Percentiles rank a stretch among this genome's conserved stretches.
Evolutionary conservation across 805 yeast genomes (phyloP).

Genomic region (Lipomyces yamanashiensis): DNA sequence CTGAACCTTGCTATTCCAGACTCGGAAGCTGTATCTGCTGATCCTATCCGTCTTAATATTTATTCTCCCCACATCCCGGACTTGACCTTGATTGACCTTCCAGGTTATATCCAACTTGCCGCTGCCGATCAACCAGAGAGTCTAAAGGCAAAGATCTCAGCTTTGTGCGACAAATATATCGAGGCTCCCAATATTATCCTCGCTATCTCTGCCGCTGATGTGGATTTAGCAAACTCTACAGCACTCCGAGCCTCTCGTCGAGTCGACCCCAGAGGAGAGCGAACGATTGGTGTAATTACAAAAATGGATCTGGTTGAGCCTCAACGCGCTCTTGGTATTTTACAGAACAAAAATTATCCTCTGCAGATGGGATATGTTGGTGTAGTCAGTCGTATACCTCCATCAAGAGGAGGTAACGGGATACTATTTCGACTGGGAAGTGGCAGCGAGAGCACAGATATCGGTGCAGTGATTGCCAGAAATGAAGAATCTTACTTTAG

Average conservation of each 20-base stretch:
- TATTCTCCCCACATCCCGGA: constrained; percentile 92
- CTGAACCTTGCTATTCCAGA: constrained; percentile 91
- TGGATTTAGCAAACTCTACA: constrained; percentile 93
- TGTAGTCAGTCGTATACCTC: constrained; percentile 84
- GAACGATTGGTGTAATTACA: constrained; percentile 96
- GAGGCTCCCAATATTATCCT: constrained; percentile 91
- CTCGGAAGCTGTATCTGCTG: constrained; percentile 83
- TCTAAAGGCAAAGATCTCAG: constrained; percentile 76
- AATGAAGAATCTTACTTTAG: constrained; percentile 65
- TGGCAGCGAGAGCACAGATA: constrained; percentile 58
- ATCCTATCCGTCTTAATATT: constrained; percentile 90
- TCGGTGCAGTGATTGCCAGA: constrained; percentile 53
- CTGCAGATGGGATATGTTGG: constrained; percentile 97
- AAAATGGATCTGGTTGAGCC: constrained; percentile 90
- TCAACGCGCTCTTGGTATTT: constrained; percentile 64
- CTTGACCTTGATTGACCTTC: constrained; percentile 89
- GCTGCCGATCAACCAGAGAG: constrained; percentile 94
- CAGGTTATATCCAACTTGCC: constrained; percentile 96
- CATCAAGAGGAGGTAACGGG: constrained; percentile 24
- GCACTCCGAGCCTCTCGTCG: constrained; percentile 87
- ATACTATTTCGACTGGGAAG: constrained; percentile 21
- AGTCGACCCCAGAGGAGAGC: constrained; percentile 91
- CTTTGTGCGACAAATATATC: constrained; percentile 80
- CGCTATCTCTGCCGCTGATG: constrained; percentile 98
- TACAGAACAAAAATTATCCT: constrained; percentile 84